Evolutionary conservation across 306 rosid genomes (phyloP).

Genomic region (Lithocarpus polystachyus): DNA sequence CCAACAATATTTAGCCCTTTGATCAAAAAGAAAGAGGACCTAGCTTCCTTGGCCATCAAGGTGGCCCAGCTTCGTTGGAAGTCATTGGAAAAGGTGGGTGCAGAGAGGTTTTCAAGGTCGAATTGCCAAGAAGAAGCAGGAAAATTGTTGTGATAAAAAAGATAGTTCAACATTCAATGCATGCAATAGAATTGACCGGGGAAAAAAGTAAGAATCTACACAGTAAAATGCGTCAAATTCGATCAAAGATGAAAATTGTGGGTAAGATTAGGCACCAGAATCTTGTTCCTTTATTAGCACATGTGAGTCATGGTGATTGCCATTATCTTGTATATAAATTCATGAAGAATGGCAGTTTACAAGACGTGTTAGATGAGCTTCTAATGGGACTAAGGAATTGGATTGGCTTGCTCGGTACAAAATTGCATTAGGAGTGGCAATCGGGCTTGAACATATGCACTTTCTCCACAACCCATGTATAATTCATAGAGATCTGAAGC

Average conservation of each 20-base stretch:
- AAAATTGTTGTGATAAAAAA: constrained; percentile 79
- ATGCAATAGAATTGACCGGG: constrained; percentile 45
- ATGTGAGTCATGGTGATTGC: constrained; percentile 54
- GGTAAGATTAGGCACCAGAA: constrained; percentile 85
- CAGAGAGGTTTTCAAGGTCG: constrained; percentile 74
- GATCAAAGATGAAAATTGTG: constrained; percentile 72
- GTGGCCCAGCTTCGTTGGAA: constrained; percentile 53
- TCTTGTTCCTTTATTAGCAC: constrained; percentile 76
- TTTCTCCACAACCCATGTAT: constrained; percentile 55
- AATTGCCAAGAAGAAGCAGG: constrained; percentile 61
- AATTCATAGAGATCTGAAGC: constrained; percentile 81
- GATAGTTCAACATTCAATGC: constrained; percentile 64
- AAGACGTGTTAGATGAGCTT: constrained; percentile 41
- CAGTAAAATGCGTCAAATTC: constrained; percentile 84
- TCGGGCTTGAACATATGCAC: constrained; percentile 92
- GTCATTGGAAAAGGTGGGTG: constrained; percentile 71
- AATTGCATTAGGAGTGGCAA: constrained; percentile 65
- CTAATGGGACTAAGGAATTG: constrained; percentile 38
- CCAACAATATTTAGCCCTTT: constrained; percentile 65
- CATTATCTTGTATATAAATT: constrained; percentile 79
- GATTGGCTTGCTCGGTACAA: constrained; percentile 69
- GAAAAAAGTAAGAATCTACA: constrained; percentile 62
- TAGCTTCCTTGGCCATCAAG: constrained; percentile 78
- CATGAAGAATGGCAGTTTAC: constrained; percentile 94
- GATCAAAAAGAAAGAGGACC: constrained; percentile 61